These are phyloP conservation scores for Xylaria cubensis DNA, from an alignment of 495 filamentous ascomycete genomes.

Conservation along the genomic window DNA sequence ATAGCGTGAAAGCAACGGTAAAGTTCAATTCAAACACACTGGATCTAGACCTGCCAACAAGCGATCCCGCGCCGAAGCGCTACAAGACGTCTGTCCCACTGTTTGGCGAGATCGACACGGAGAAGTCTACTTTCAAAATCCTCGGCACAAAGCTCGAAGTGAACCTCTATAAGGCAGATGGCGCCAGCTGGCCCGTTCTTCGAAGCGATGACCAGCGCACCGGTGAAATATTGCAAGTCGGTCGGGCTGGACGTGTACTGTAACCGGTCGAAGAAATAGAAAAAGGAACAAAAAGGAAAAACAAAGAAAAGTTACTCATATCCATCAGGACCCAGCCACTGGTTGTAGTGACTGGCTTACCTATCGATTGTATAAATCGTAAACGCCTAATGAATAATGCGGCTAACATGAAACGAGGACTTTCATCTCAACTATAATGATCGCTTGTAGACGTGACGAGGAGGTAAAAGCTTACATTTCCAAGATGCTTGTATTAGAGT, in stretches of 20 bases:
- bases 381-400: background rate
- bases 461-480: background rate
- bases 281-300: background rate
- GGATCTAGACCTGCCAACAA: constrained; percentile 80
- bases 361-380: background rate
- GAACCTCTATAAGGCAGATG: constrained; percentile 81
- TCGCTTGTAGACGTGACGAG: background rate
- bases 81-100: constrained; percentile 77
- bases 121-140: constrained; percentile 78
- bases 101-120: constrained; percentile 76
- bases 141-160: constrained; percentile 96
- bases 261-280: background rate
- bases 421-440: background rate
- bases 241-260: constrained; percentile 73
- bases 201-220: constrained; percentile 79
- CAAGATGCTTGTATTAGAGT: background rate
- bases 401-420: background rate
- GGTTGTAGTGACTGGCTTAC: background rate
- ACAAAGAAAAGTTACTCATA: background rate
- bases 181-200: constrained; percentile 86
- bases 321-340: background rate
- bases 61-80: constrained; percentile 75
- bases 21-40: constrained; percentile 66
- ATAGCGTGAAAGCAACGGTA: constrained; percentile 76
- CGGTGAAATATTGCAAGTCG: constrained; percentile 83